Conservation (phyloP, 2,329 filamentous ascomycete genomes). For the Rutstroemia sp. region DNA sequence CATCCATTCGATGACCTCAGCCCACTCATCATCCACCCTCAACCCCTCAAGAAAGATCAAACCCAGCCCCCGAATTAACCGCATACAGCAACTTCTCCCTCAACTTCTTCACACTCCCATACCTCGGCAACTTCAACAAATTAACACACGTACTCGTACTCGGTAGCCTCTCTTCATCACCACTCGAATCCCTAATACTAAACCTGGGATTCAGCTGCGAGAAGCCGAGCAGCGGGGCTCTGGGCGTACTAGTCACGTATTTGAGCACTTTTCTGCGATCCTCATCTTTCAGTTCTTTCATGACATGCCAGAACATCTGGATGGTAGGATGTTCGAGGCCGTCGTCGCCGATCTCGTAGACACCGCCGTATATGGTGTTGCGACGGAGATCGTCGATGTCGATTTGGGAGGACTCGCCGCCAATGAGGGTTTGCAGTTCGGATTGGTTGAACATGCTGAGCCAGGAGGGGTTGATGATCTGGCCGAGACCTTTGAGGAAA, state of each 20-base stretch:
- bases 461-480: conserved; percentile 89
- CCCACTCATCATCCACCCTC: too few species aligned
- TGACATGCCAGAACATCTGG: conserved; percentile 83
- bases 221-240: conserved; percentile 86
- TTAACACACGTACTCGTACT: conserved; percentile 97
- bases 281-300: conserved; percentile 65
- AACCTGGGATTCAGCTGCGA: conserved; percentile 78
- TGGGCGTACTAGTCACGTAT: conserved; percentile 89
- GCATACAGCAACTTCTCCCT: conserved; percentile 83
- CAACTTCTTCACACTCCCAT: conserved; percentile 57
- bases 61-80: conserved; percentile 82
- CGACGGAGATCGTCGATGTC: conserved; percentile 77
- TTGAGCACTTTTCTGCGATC: conserved; percentile 84
- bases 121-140: conserved; percentile 82
- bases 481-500: conserved; percentile 77
- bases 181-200: conserved; percentile 77
- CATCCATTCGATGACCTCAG: too few species aligned
- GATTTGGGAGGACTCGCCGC: conserved; percentile 78
- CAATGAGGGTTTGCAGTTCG: conserved; percentile 88
- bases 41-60: conserved; percentile 53
- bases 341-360: conserved; percentile 88
- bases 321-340: conserved; percentile 78
- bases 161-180: conserved; percentile 70
- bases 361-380: conserved; percentile 80
- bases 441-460: conserved; percentile 97